Evolutionary conservation across 805 yeast genomes (phyloP).

Genomic region (Hanseniaspora guilliermondii): DNA sequence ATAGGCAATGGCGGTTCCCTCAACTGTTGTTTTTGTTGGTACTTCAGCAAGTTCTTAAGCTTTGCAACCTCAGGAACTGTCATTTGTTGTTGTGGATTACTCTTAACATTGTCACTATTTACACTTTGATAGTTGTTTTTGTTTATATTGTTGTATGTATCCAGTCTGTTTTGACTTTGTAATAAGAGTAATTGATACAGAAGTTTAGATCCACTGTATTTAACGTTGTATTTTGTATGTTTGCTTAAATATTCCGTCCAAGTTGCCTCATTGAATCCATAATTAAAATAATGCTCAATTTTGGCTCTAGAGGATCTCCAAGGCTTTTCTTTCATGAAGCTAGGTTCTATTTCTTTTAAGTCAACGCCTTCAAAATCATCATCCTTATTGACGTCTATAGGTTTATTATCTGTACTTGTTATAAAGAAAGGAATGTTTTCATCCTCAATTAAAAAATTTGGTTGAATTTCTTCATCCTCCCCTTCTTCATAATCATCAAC

Average conservation of each 20-base stretch:
- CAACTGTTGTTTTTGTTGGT: slow-evolving; percentile 13
- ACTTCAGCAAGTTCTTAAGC: slow-evolving; percentile 9
- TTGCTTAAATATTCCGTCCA: slow-evolving; percentile 88
- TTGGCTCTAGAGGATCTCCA: slow-evolving; percentile 98
- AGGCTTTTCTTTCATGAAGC: slow-evolving; percentile 81
- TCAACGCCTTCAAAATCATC: slow-evolving; percentile 60
- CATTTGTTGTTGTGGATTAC: slow-evolving; percentile 4
- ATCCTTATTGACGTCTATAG: slow-evolving; percentile 27
- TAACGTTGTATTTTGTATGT: slow-evolving; percentile 69
- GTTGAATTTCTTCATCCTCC: slow-evolving; percentile 7
- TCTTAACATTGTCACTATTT: slow-evolving; percentile 1
- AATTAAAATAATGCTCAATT: slow-evolving; percentile 85
- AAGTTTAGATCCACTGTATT: slow-evolving; percentile 70
- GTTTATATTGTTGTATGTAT: slow-evolving; percentile 17
- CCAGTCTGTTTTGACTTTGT: slow-evolving; percentile 28
- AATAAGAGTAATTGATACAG: slow-evolving; percentile 39
- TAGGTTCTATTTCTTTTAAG: slow-evolving; percentile 66
- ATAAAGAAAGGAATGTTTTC: slow-evolving; percentile 10
- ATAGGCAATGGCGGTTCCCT: slow-evolving; percentile 15
- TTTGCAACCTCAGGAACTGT: slow-evolving; percentile 7
- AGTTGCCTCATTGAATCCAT: slow-evolving; percentile 89
- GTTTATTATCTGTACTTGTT: slow-evolving; percentile 8
- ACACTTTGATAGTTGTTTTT: slow-evolving; percentile 12
- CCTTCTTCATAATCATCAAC: slow-evolving; percentile 2
- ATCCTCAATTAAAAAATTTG: slow-evolving; percentile 10